Percentiles rank a stretch among this genome's conserved stretches.
phyloP scores from a whole-genome alignment of 2,329 filamentous ascomycete genomes.

The Fusarium denticulatum region DNA sequence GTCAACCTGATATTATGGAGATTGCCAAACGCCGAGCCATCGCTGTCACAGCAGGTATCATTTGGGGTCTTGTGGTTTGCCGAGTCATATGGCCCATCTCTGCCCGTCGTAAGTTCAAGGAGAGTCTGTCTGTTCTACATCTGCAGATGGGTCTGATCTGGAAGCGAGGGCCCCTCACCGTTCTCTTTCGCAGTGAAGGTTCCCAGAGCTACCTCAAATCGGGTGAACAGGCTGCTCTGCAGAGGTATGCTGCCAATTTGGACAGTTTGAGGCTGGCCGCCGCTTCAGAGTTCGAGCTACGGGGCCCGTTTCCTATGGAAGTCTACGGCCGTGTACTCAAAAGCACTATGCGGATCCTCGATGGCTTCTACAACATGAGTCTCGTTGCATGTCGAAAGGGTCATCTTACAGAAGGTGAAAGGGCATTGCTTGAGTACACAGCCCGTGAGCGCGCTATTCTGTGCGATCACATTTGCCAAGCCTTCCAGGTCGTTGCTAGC shows the following conservation, averaged over 20 bases:
- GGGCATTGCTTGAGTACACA: constrained; percentile 81
- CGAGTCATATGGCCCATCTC: constrained; percentile 93
- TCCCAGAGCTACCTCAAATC: constrained; percentile 73
- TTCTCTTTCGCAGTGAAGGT: constrained; percentile 69
- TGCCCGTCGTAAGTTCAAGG: constrained; percentile 85
- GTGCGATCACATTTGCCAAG: constrained; percentile 88
- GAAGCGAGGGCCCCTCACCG: constrained; percentile 88
- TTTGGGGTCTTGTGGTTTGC: constrained; percentile 93
- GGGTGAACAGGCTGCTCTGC: constrained; percentile 9
- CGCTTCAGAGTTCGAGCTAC: constrained; percentile 84
- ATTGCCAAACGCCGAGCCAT: constrained; percentile 89
- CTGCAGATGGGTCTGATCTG: constrained; percentile 95
- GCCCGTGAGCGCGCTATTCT: constrained; percentile 80
- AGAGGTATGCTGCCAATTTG: constrained; percentile 65
- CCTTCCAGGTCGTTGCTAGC: constrained; percentile 85
- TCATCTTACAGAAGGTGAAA: constrained; percentile 80
- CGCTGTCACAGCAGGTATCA: constrained; percentile 85
- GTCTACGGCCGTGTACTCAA: constrained; percentile 78
- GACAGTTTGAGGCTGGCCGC: constrained; percentile 79
- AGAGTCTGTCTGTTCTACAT: constrained; percentile 88
- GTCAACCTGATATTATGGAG: constrained; percentile 82
- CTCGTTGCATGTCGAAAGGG: constrained; percentile 86
- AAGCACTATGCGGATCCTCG: constrained; percentile 83
- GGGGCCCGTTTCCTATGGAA: constrained; percentile 82
- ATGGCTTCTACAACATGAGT: constrained; percentile 96